Conservation (phyloP, 306 rosid genomes). For the Luffa aegyptiaca region DNA sequence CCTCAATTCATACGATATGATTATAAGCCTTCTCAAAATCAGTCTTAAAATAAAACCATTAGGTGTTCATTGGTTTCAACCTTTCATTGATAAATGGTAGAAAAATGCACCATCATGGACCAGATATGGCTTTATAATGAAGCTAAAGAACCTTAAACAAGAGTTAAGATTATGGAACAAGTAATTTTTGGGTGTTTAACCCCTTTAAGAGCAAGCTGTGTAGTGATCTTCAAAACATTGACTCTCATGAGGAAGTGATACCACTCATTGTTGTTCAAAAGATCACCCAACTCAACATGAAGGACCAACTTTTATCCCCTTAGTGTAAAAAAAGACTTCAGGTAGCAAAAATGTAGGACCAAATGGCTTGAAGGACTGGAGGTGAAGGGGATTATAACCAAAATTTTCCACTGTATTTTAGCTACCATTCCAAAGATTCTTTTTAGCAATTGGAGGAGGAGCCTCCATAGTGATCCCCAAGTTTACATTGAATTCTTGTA, state of each 20-base stretch:
- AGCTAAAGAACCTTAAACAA: neutral
- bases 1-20: neutral
- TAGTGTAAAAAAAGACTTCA: neutral
- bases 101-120: neutral
- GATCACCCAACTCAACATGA: neutral
- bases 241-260: neutral
- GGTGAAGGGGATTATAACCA: neutral
- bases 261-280: neutral
- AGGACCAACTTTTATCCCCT: neutral
- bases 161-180: neutral
- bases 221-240: neutral
- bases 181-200: neutral
- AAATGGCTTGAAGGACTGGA: neutral
- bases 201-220: neutral
- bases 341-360: neutral
- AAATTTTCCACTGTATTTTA: neutral
- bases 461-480: neutral
- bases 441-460: neutral
- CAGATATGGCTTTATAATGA: neutral
- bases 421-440: neutral
- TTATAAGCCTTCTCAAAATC: neutral
- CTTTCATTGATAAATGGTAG: neutral
- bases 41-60: neutral
- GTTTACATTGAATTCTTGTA: no score
- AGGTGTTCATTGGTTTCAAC: neutral